Evolutionary conservation across 192 early-diverging fungal species (phyloP).

Genomic region (Podila epigama): DNA sequence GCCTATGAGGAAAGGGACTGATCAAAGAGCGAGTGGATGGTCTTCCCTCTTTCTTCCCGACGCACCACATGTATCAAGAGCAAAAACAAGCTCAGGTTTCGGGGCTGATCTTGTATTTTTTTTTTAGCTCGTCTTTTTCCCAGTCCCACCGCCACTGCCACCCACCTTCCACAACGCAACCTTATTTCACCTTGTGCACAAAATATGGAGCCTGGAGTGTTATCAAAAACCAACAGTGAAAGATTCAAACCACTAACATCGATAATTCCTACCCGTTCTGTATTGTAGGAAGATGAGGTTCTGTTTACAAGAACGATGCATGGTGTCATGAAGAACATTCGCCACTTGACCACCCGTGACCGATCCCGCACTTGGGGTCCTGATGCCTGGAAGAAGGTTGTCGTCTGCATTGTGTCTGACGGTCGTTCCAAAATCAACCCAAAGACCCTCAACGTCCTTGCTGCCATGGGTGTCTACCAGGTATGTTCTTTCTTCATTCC

Average conservation of each 20-base stretch:
- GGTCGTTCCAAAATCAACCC: constrained; percentile 80
- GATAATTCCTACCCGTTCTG: neutral
- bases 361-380: constrained; percentile 78
- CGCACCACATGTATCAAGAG: neutral
- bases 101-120: no score
- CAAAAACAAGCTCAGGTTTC: no score
- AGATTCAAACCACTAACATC: no score
- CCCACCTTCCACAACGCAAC: constrained; percentile 3
- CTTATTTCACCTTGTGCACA: neutral
- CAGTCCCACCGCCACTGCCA: no score
- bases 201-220: no score
- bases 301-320: constrained; percentile 90
- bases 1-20: neutral
- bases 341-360: constrained; percentile 81
- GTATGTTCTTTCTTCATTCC: neutral
- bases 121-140: no score
- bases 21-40: neutral
- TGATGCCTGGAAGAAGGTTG: constrained; percentile 86
- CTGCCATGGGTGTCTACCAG: constrained; percentile 84
- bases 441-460: constrained; percentile 73
- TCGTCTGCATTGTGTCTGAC: constrained; percentile 84
- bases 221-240: no score
- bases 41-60: neutral
- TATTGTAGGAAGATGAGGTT: constrained; percentile 82
- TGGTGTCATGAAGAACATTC: constrained; percentile 90